Conservation (phyloP, 2,329 filamentous ascomycete genomes). For the Hymenoscyphus albidus region DNA sequence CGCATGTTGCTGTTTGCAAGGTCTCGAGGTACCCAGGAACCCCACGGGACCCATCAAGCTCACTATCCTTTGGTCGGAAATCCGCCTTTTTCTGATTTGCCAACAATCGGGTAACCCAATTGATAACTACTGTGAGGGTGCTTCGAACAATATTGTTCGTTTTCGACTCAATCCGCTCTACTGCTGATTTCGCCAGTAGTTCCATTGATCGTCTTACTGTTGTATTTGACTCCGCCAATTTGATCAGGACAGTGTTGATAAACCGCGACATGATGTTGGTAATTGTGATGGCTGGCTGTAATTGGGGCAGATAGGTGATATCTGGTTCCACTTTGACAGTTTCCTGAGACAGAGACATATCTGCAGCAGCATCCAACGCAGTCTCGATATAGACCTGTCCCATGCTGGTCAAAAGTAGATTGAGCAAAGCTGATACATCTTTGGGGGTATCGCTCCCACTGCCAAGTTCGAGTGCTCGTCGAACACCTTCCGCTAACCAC, state of each 20-base stretch:
- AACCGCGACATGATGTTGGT: constrained; percentile 92
- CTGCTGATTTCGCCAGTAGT: constrained; percentile 55
- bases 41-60: constrained; percentile 43
- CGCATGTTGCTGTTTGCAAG: constrained; percentile 82
- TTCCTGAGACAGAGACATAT: constrained; percentile 74
- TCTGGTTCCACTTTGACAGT: constrained; percentile 80
- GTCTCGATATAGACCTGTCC: constrained; percentile 75
- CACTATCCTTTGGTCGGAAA: constrained; percentile 65
- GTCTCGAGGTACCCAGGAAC: constrained; percentile 58
- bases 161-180: constrained; percentile 63
- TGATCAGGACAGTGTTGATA: constrained; percentile 84
- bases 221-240: constrained; percentile 82
- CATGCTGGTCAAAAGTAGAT: constrained; percentile 80
- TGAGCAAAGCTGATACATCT: constrained; percentile 81
- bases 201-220: constrained; percentile 75
- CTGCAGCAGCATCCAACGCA: constrained; percentile 64
- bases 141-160: constrained; percentile 65
- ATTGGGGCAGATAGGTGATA: constrained; percentile 72
- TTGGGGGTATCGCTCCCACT: constrained; percentile 86
- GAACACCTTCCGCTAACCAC: constrained; percentile 94
- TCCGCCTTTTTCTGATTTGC: constrained; percentile 66
- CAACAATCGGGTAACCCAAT: constrained; percentile 61
- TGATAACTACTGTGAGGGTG: constrained; percentile 60
- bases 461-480: constrained; percentile 85
- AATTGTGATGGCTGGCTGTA: constrained; percentile 81